Evolutionary conservation across 768 basidiomycete species (phyloP).

Genomic region (Naematelia encephala): DNA sequence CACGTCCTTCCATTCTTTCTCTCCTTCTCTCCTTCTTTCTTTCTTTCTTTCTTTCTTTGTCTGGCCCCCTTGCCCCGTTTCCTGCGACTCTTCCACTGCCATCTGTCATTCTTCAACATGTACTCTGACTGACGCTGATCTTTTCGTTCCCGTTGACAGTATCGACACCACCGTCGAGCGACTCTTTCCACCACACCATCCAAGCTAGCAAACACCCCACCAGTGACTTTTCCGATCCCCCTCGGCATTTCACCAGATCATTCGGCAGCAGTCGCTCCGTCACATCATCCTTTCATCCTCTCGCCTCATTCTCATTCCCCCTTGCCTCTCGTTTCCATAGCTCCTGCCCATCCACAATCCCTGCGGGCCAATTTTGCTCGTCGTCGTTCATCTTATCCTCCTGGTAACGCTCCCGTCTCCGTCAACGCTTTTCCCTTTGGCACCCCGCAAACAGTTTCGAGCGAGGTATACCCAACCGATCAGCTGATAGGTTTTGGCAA

Average conservation of each 20-base stretch:
- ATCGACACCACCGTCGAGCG: neutral
- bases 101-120: too few species aligned
- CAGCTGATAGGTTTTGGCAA: slow-evolving; percentile 23
- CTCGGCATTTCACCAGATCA: neutral
- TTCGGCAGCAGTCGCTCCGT: slow-evolving; percentile 4
- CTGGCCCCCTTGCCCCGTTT: too few species aligned
- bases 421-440: slow-evolving; percentile 17
- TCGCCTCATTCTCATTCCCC: slow-evolving; percentile 6
- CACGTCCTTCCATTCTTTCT: neutral
- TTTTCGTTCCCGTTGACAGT: neutral
- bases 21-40: neutral
- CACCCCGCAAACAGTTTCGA: slow-evolving; percentile 16
- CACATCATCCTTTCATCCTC: slow-evolving; percentile 20
- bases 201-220: neutral
- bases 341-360: slow-evolving; percentile 14
- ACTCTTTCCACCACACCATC: neutral
- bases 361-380: slow-evolving; percentile 15
- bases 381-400: slow-evolving; percentile 36
- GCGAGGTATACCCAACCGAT: slow-evolving; percentile 8
- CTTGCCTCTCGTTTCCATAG: slow-evolving; percentile 12
- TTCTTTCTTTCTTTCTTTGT: neutral
- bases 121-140: neutral
- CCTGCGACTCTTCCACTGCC: too few species aligned
- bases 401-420: slow-evolving; percentile 15
- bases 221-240: neutral